These are phyloP conservation scores for Leucosporidium scottii DNA, from an alignment of 768 basidiomycete genomes.

Conservation along the genomic window DNA sequence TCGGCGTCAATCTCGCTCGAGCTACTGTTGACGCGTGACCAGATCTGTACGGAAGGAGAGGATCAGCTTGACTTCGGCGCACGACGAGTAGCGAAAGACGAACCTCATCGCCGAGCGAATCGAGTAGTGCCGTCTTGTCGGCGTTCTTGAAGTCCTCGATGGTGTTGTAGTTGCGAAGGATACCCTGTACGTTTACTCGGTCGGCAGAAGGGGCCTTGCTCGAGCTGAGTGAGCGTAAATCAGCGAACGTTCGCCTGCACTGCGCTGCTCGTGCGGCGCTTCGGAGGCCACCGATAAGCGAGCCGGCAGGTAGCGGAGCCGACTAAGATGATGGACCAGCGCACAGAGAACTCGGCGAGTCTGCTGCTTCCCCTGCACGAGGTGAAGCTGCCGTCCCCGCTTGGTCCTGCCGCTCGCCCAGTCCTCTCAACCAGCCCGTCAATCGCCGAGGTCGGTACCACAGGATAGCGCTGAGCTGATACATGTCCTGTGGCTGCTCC, in stretches of 20 bases:
- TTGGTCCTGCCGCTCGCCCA: neutral
- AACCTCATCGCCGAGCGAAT: conserved; percentile 61
- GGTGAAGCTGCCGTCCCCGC: neutral
- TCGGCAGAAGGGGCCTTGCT: neutral
- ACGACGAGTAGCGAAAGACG: neutral
- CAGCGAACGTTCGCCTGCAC: too few species aligned
- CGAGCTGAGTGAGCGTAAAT: neutral
- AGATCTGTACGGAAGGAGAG: too few species aligned
- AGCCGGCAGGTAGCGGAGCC: too few species aligned
- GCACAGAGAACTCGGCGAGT: too few species aligned
- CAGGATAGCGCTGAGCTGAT: neutral
- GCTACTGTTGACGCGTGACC: conserved; percentile 48
- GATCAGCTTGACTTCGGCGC: too few species aligned
- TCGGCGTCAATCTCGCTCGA: neutral
- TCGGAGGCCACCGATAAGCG: too few species aligned
- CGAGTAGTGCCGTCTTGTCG: conserved; percentile 82
- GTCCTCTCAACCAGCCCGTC: neutral
- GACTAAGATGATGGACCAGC: too few species aligned
- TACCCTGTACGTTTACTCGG: conserved; percentile 52
- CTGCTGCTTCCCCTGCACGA: too few species aligned
- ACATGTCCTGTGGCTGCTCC: too few species aligned
- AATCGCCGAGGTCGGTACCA: neutral
- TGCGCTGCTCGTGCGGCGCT: too few species aligned
- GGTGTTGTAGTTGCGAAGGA: conserved; percentile 91
- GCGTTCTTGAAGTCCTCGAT: conserved; percentile 90